Conservation (phyloP, 192 early-diverging fungal genomes). For the Coemansia sp. region DNA sequence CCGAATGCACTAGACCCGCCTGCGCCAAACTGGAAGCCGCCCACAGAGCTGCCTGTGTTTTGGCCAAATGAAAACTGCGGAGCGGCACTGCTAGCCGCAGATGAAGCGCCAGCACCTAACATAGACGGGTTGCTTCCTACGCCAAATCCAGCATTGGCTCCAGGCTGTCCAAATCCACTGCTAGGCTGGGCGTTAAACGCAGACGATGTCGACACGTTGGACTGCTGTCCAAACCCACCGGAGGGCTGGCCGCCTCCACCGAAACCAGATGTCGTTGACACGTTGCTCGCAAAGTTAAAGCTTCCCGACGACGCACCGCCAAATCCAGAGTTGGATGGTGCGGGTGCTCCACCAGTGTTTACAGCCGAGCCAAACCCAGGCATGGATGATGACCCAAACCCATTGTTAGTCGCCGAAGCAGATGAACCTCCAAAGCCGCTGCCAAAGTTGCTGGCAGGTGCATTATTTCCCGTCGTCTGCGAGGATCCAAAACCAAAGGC, state of each 20-base stretch:
- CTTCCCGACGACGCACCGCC: constrained; percentile 15
- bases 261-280: constrained; percentile 13
- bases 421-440: constrained; percentile 15
- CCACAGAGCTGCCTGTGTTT: constrained; percentile 12
- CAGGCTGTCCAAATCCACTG: constrained; percentile 28
- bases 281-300: constrained; percentile 27
- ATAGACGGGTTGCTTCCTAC: constrained; percentile 22
- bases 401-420: constrained; percentile 12
- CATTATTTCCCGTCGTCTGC: constrained; percentile 1
- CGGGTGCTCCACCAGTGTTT: neutral
- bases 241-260: constrained; percentile 2
- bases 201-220: constrained; percentile 11
- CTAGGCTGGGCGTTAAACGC: constrained; percentile 14
- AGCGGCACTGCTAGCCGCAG: constrained; percentile 6
- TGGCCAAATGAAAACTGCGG: constrained; percentile 43
- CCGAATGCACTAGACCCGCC: constrained; percentile 12
- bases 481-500: constrained; percentile 25
- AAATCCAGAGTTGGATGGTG: constrained; percentile 10
- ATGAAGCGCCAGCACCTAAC: constrained; percentile 14
- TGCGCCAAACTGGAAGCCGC: constrained; percentile 31
- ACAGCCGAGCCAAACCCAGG: constrained; percentile 10
- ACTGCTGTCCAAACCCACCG: constrained; percentile 33
- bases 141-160: constrained; percentile 24
- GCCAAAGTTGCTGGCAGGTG: constrained; percentile 4
- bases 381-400: constrained; percentile 5